Percentiles rank a stretch among this genome's conserved stretches.
Evolutionary conservation across 1,284 basidiomycete genomes (phyloP).

Genomic region (Grifola frondosa): DNA sequence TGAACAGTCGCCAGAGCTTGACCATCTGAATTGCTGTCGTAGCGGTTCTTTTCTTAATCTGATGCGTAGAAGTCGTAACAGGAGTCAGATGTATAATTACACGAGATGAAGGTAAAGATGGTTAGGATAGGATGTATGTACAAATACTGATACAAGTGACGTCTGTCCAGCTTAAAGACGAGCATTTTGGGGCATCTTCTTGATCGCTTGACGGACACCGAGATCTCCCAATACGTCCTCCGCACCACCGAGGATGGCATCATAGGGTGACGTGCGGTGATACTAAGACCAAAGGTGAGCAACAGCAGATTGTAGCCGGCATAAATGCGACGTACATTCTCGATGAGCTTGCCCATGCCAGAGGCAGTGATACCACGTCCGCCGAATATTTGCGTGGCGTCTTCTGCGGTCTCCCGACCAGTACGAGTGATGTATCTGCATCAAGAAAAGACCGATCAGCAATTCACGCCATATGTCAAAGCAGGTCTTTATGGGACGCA

Average conservation of each 20-base stretch:
- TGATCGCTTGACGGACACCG: constrained; percentile 62
- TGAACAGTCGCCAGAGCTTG: constrained; percentile 37
- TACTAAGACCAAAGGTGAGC: constrained; percentile 34
- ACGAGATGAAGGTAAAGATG: constrained; percentile 14
- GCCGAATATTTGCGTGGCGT: constrained; percentile 55
- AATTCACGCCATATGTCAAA: constrained; percentile 1
- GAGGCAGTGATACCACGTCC: constrained; percentile 50
- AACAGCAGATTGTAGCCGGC: neutral
- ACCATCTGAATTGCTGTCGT: constrained; percentile 46
- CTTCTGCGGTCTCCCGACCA: constrained; percentile 72
- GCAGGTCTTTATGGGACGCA: constrained; percentile 36
- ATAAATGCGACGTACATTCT: constrained; percentile 44
- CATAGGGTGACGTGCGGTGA: constrained; percentile 54
- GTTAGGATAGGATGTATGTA: constrained; percentile 11
- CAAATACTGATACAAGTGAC: constrained; percentile 11
- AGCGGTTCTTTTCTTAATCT: constrained; percentile 22
- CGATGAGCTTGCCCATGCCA: constrained; percentile 57
- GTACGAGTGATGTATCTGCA: constrained; percentile 63
- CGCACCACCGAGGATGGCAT: constrained; percentile 50
- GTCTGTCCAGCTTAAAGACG: constrained; percentile 34
- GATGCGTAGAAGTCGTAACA: constrained; percentile 12
- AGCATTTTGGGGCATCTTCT: constrained; percentile 57
- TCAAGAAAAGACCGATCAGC: constrained; percentile 3
- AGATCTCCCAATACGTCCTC: constrained; percentile 59
- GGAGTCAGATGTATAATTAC: constrained; percentile 26